Percentiles rank a stretch among this genome's conserved stretches.
Evolutionary conservation across 116 monocot genomes (phyloP).

Genomic region (Phalaenopsis hybrid): DNA sequence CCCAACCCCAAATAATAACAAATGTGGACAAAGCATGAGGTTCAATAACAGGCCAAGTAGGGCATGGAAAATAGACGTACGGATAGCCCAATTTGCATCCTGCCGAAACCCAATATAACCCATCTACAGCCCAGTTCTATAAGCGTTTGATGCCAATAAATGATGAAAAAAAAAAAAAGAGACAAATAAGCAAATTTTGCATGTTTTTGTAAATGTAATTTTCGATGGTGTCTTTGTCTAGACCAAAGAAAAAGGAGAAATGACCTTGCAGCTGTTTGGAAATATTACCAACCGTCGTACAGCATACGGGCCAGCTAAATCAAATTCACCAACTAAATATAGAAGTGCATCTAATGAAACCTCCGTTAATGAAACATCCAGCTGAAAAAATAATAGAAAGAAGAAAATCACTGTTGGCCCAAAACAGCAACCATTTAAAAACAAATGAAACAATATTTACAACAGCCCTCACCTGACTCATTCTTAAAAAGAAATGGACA

Average conservation of each 20-base stretch:
- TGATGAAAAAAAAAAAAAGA: neutral
- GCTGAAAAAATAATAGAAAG: conserved; percentile 21
- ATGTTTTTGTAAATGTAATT: neutral
- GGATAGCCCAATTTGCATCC: neutral
- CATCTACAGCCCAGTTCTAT: neutral
- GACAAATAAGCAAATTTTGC: neutral
- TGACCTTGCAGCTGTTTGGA: conserved; percentile 81
- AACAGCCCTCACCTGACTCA: conserved; percentile 47
- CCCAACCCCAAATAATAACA: neutral
- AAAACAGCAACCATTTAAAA: conserved; percentile 2
- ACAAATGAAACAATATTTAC: conserved; percentile 5
- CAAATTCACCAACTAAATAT: conserved; percentile 54
- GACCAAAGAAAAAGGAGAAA: neutral
- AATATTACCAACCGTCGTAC: conserved; percentile 54
- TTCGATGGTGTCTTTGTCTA: neutral
- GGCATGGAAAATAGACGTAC: neutral
- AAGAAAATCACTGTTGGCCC: neutral
- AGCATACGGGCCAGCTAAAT: conserved; percentile 67
- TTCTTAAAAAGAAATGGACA: conserved; percentile 38
- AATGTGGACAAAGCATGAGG: neutral
- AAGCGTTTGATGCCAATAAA: neutral
- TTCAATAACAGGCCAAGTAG: neutral
- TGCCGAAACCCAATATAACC: neutral
- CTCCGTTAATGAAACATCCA: conserved; percentile 55
- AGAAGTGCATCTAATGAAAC: conserved; percentile 71